Percentiles rank a stretch among this genome's conserved stretches.
Evolutionary conservation across 2,329 filamentous ascomycete species (phyloP).

Genomic region (Cercospora janseana): DNA sequence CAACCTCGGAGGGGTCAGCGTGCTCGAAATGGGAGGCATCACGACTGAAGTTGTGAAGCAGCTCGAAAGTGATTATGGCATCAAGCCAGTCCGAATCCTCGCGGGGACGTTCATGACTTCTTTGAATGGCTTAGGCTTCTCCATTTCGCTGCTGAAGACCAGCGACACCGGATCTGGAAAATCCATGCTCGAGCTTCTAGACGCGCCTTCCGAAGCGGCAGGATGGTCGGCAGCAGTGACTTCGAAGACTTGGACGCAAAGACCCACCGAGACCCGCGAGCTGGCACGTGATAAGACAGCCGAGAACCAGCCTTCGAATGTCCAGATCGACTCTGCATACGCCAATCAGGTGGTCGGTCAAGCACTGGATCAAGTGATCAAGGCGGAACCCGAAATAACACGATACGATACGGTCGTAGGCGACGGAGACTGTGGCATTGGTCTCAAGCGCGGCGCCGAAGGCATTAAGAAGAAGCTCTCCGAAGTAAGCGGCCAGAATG

Average conservation of each 20-base stretch:
- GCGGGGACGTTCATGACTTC: conserved; percentile 70
- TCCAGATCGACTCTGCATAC: conserved; percentile 52
- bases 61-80: conserved; percentile 56
- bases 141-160: conserved; percentile 64
- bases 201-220: conserved; percentile 64
- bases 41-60: conserved; percentile 65
- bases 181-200: conserved; percentile 65
- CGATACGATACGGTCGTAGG: conserved; percentile 77
- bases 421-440: conserved; percentile 86
- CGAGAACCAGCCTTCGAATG: conserved; percentile 53
- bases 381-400: conserved; percentile 64
- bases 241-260: conserved; percentile 56
- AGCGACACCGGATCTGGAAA: conserved; percentile 60
- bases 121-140: conserved; percentile 69
- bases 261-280: conserved; percentile 41
- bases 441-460: conserved; percentile 83
- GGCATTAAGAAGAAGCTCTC: conserved; percentile 49
- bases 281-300: conserved; percentile 38
- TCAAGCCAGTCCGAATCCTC: conserved; percentile 61
- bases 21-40: conserved; percentile 70
- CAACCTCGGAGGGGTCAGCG: conserved; percentile 71
- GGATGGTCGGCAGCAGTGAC: conserved; percentile 64
- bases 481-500: conserved; percentile 40
- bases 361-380: conserved; percentile 61
- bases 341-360: conserved; percentile 54